Base-by-base conservation (phyloP, 2,329 filamentous ascomycete genomes). In the Xylaria sp. region DNA sequence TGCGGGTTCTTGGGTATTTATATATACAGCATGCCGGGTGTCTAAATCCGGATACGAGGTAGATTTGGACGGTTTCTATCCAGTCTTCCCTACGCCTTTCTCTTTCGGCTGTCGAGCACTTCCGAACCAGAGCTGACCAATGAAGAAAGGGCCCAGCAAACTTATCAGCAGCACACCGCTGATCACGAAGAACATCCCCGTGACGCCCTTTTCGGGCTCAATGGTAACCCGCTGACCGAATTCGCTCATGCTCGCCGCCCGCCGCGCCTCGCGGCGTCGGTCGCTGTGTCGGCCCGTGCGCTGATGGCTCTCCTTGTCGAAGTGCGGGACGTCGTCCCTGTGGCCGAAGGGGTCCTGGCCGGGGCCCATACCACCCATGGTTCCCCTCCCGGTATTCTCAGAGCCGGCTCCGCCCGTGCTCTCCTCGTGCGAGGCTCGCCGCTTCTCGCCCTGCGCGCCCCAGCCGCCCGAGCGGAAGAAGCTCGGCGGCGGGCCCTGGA, bases 401-500 rank as follows among this genome's bases (percentile, higher is more conserved):
- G 59, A 46, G 9, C 12, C 28, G 15, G 48, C 57, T 13, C 44
- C 10, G 6, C 78, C 78, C 0, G 78, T 80, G 66, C 80, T 75
- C 75, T 83, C 69, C 62, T 86, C 84, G 69, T 89, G 86, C 54
- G 86, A 86, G 44, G 85, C 84, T 63, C 81, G 80, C 46, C 89
- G 80, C 81, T 91, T 92, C 44, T 86, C 86, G 2, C 82, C 78
- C 67, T 92, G 88, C 2, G 82, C 79, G 57, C 92, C 93, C 87
- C 94, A 97, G 2, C 92, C 93, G 4, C 94, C 94, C 70, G 87
- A 90, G 20, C 91, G 87, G 81, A 94, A 98, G 83, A 98, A 98
- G 72, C 90, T 93, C 0, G 95, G 94, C 60, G 96, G 94, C 3
- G 96, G 95, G 0, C 95, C 95, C 23, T 88, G 88, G 80, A 97